Conservation (phyloP, 371 early-diverging fungal species). For the Mucor saturninus region DNA sequence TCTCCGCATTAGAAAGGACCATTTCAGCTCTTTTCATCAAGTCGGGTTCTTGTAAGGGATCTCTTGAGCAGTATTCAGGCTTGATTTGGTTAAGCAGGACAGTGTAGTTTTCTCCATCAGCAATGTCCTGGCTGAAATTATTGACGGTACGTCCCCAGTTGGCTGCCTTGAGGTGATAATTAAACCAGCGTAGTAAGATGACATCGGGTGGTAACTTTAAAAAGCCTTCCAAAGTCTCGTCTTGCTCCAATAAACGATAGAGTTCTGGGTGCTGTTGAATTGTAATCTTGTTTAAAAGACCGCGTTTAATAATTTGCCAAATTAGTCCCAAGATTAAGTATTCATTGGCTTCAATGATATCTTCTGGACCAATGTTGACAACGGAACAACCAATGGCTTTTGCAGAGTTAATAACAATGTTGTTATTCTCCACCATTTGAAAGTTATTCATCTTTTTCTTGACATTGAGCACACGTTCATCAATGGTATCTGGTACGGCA, state of each 20-base stretch:
- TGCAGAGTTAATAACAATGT: constrained; percentile 92
- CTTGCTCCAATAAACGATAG: constrained; percentile 87
- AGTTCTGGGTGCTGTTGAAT: constrained; percentile 94
- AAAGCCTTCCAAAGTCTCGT: constrained; percentile 88
- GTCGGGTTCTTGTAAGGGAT: constrained; percentile 78
- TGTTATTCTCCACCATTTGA: constrained; percentile 95
- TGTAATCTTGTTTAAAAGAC: constrained; percentile 88
- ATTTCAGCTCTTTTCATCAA: constrained; percentile 80
- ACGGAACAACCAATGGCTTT: constrained; percentile 95
- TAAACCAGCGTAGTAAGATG: constrained; percentile 94
- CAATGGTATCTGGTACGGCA: constrained; percentile 90
- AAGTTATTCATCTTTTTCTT: constrained; percentile 79
- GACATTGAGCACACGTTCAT: constrained; percentile 91
- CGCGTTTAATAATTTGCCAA: constrained; percentile 97
- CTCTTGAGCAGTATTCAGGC: constrained; percentile 75
- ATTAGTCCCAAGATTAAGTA: constrained; percentile 91
- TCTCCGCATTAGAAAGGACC: constrained; percentile 84
- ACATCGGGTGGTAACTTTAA: constrained; percentile 88
- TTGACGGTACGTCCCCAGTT: constrained; percentile 74
- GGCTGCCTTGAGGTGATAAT: constrained; percentile 92
- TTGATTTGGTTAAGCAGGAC: constrained; percentile 87
- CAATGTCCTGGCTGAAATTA: constrained; percentile 88
- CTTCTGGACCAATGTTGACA: constrained; percentile 93
- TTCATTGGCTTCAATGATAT: constrained; percentile 90
- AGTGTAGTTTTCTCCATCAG: constrained; percentile 91